Evolutionary conservation across 495 filamentous ascomycete species (phyloP).

Genomic region (Hapsidospora chrysogenum): DNA sequence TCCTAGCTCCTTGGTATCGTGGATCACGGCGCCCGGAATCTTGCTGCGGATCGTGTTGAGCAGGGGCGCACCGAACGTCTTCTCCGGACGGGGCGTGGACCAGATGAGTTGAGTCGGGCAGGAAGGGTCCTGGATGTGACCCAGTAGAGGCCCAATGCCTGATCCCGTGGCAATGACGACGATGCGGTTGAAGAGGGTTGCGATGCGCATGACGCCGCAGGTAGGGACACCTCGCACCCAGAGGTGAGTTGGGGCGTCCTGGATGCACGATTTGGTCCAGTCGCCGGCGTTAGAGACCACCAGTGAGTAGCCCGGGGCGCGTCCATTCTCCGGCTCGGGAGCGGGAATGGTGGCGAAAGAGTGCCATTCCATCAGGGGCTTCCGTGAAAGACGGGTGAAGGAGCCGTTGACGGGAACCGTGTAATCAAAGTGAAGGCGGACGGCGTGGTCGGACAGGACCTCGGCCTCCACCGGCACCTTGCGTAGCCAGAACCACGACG

Average conservation of each 20-base stretch:
- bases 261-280: slow-evolving; percentile 44
- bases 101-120: slow-evolving; percentile 18
- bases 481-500: slow-evolving; percentile 42
- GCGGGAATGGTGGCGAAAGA: slow-evolving; percentile 48
- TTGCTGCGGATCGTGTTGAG: slow-evolving; percentile 15
- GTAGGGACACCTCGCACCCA: slow-evolving; percentile 34
- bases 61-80: slow-evolving; percentile 21
- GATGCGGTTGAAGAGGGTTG: slow-evolving; percentile 42
- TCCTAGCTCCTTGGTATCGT: slow-evolving; percentile 19
- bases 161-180: slow-evolving; percentile 56
- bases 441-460: slow-evolving; percentile 40
- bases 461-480: slow-evolving; percentile 36
- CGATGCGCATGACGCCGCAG: slow-evolving; percentile 45
- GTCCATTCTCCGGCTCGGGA: slow-evolving; percentile 8
- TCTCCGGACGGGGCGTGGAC: slow-evolving; percentile 19
- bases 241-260: slow-evolving; percentile 30
- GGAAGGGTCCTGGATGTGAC: slow-evolving; percentile 13
- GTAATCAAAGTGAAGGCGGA: slow-evolving; percentile 41
- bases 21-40: slow-evolving; percentile 19
- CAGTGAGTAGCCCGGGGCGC: slow-evolving; percentile 33
- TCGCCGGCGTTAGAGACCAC: slow-evolving; percentile 55
- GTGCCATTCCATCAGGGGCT: slow-evolving; percentile 53
- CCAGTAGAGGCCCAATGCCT: slow-evolving; percentile 46
- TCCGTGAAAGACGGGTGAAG: slow-evolving; percentile 29
- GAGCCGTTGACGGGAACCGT: slow-evolving; percentile 27